Conservation (phyloP, 805 yeast genomes). For the Lipomyces yamanashiensis region DNA sequence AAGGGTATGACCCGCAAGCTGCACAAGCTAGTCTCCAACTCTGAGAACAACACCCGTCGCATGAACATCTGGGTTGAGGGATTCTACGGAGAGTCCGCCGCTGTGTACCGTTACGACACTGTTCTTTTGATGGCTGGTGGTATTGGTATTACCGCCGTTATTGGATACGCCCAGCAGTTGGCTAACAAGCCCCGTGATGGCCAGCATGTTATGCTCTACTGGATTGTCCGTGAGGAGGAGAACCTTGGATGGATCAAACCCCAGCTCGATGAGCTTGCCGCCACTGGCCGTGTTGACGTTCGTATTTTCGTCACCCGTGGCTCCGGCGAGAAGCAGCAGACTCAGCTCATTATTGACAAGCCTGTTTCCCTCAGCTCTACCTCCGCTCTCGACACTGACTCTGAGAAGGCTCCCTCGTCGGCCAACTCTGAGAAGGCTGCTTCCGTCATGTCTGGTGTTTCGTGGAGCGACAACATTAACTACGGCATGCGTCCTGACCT, state of each 20-base stretch:
- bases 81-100: slow-evolving; percentile 58
- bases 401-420: not conserved
- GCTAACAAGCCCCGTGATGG: not conserved
- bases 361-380: not conserved
- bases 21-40: slow-evolving; percentile 3
- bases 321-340: not conserved
- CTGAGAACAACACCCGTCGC: not conserved
- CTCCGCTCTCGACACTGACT: not conserved
- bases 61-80: slow-evolving; percentile 55
- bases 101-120: slow-evolving; percentile 53
- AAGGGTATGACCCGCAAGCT: slow-evolving; percentile 22
- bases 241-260: slow-evolving; percentile 11
- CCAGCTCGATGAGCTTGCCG: slow-evolving; percentile 17
- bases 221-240: slow-evolving; percentile 8
- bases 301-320: slow-evolving; percentile 11
- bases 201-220: slow-evolving; percentile 14
- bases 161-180: slow-evolving; percentile 9
- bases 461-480: not conserved
- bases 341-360: not conserved
- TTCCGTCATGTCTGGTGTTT: not conserved
- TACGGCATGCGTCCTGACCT: slow-evolving; percentile 23
- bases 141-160: slow-evolving; percentile 37
- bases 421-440: slow-evolving; percentile 7
- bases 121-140: slow-evolving; percentile 66
- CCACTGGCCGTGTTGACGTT: slow-evolving; percentile 11